phyloP scores from a whole-genome alignment of 495 filamentous ascomycete species.

The Baudoinia panamericana region DNA sequence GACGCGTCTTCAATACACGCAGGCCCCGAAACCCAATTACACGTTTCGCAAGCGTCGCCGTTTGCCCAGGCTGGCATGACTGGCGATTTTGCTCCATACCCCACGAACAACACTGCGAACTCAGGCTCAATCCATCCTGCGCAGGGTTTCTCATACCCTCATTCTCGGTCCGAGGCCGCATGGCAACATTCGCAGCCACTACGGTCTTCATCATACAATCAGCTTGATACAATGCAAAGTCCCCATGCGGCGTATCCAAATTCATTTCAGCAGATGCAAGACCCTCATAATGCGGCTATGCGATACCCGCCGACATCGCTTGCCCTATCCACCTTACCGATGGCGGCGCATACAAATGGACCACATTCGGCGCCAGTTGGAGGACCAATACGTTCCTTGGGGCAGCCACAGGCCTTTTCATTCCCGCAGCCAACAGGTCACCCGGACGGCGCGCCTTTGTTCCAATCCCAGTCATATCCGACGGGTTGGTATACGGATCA shows the following conservation, averaged over 20 bases:
- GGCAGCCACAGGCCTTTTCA: background rate
- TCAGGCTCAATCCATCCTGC: background rate
- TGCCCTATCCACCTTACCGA: background rate
- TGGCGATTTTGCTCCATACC: background rate
- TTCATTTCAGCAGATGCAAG: background rate
- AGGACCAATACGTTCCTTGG: constrained; percentile 3
- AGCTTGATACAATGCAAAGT: background rate
- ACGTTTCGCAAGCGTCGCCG: background rate
- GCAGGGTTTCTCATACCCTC: background rate
- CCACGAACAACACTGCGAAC: background rate
- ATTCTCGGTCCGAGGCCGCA: background rate
- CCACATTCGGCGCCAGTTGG: constrained; percentile 9
- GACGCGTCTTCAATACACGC: background rate
- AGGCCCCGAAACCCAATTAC: background rate
- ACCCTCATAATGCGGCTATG: background rate
- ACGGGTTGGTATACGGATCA: background rate
- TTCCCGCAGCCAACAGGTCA: background rate
- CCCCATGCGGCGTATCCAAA: background rate
- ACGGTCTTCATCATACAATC: background rate
- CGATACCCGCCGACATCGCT: constrained; percentile 1
- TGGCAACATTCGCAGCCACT: background rate
- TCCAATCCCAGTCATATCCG: background rate
- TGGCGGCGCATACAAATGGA: background rate
- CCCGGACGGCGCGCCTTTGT: background rate
- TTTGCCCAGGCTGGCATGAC: background rate